These are phyloP conservation scores for Floccularia luteovirens DNA, from an alignment of 768 basidiomycete genomes.

Conservation along the genomic window DNA sequence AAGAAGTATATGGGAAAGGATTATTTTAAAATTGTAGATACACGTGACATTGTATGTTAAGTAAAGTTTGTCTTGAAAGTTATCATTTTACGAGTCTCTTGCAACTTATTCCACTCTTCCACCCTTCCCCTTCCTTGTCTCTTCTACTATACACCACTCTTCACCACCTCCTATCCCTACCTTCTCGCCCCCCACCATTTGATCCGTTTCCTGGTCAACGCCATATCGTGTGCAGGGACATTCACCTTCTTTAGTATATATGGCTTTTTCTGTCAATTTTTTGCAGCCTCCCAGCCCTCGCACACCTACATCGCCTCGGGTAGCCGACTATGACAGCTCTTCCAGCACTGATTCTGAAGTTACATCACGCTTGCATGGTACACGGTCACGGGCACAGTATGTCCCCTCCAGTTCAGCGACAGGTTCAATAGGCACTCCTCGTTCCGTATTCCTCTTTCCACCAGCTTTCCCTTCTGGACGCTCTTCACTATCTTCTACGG, in stretches of 20 bases:
- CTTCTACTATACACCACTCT: slow-evolving; percentile 1
- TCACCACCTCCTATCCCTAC: not conserved
- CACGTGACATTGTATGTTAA: not conserved
- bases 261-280: too few species aligned
- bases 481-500: slow-evolving; percentile 31
- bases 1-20: slow-evolving; percentile 48
- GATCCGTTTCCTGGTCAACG: too few species aligned
- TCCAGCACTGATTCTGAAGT: slow-evolving; percentile 30
- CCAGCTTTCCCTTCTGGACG: slow-evolving; percentile 25
- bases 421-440: slow-evolving; percentile 5
- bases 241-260: too few species aligned
- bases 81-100: not conserved
- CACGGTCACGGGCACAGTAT: slow-evolving; percentile 16
- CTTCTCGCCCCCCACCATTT: too few species aligned
- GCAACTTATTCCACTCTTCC: not conserved
- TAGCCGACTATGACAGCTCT: slow-evolving; percentile 7
- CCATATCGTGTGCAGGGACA: too few species aligned
- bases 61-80: not conserved
- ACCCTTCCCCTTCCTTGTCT: not conserved
- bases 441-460: slow-evolving; percentile 21
- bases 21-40: slow-evolving; percentile 23
- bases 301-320: not conserved
- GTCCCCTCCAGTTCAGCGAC: slow-evolving; percentile 12
- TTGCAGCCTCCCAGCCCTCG: too few species aligned
- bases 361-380: slow-evolving; percentile 18